Conservation (phyloP, 345 rosid species). For the Chamaenerion angustifolium region DNA sequence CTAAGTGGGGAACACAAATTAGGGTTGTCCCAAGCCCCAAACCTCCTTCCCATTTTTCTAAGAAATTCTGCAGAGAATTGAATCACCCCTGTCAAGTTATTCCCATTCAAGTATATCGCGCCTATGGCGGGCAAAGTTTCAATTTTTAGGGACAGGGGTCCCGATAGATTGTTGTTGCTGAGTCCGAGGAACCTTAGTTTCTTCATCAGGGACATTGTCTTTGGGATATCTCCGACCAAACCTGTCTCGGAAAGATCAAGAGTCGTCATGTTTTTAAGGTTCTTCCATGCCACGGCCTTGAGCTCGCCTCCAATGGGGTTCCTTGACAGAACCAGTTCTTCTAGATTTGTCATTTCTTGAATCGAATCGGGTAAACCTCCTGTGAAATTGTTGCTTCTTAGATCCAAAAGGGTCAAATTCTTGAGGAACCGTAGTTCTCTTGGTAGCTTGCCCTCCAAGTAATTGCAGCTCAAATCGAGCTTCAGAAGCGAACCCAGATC, state of each 20-base stretch:
- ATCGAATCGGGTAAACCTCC: constrained; percentile 49
- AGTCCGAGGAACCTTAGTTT: constrained; percentile 67
- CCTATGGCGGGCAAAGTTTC: constrained; percentile 50
- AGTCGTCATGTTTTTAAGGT: constrained; percentile 37
- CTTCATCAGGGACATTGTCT: constrained; percentile 41
- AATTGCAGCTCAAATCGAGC: constrained; percentile 72
- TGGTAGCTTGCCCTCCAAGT: constrained; percentile 41
- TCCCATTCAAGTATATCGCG: constrained; percentile 59
- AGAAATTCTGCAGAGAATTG: constrained; percentile 41
- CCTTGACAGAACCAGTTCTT: constrained; percentile 48
- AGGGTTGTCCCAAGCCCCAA: constrained; percentile 84
- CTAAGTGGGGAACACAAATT: constrained; percentile 44
- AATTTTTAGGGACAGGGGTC: constrained; percentile 34
- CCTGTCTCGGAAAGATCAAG: constrained; percentile 51
- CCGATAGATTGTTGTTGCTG: constrained; percentile 54
- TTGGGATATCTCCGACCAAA: constrained; percentile 53
- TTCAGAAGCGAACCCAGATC: constrained; percentile 53
- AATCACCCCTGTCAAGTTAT: constrained; percentile 74
- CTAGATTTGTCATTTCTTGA: constrained; percentile 44
- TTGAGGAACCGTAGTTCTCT: constrained; percentile 30
- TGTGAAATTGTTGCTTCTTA: constrained; percentile 59
- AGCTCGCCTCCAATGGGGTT: constrained; percentile 54
- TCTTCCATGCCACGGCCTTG: constrained; percentile 34
- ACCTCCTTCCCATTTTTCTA: constrained; percentile 60
- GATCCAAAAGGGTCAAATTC: constrained; percentile 65